Evolutionary conservation across 768 basidiomycete species (phyloP), one percentile per base, ranked within the genome.

Genomic region (Xerocomellus intermedius): DNA sequence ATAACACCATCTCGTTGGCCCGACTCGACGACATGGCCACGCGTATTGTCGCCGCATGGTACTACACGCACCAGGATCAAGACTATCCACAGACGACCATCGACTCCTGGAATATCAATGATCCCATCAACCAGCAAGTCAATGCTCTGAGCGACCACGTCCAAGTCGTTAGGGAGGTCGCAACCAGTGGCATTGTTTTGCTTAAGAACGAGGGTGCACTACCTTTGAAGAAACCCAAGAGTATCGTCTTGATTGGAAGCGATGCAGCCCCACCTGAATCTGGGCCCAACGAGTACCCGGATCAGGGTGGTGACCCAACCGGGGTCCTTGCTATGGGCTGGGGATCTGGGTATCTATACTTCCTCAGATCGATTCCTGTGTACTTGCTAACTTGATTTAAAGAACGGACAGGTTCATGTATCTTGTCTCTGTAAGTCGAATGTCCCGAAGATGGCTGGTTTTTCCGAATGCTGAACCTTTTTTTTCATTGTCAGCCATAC

Each of bases 261-360:
- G 80, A 82, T 59, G 81, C 82, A 6, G 88, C 82, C 7, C 87
- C 89, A 1, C 81, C 82, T 21, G 71, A 61, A 39, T 71, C 76
- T 28, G 91, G 91, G 0, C 87, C 91, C 0, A 93, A 92, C 63
- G 79, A 83, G 49, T 91, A 83, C 49, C 19, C 71, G 8, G 87
- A 91, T 58, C 82, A 71, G 24, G 83, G 80, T 45, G 84, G 85
- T 24, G 72, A 75, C 42, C 70, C 74, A 30, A 81, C 79, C 45
- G 92, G 92, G 10, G 78, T 88, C 17, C 77, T 97, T 21, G 92
- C 91, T 8, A 87, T 94, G 86, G 93, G 93, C 14, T 97, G 94
- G 94, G 94, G 92, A 36, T 89, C 86, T 47, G 92, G 91, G 72
- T 77, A 42, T 37, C 73, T 62, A 14, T 52, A 8, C 1, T 14